Conservation (phyloP, 169 alveolate species). For the Amoebophrya sp. region DNA sequence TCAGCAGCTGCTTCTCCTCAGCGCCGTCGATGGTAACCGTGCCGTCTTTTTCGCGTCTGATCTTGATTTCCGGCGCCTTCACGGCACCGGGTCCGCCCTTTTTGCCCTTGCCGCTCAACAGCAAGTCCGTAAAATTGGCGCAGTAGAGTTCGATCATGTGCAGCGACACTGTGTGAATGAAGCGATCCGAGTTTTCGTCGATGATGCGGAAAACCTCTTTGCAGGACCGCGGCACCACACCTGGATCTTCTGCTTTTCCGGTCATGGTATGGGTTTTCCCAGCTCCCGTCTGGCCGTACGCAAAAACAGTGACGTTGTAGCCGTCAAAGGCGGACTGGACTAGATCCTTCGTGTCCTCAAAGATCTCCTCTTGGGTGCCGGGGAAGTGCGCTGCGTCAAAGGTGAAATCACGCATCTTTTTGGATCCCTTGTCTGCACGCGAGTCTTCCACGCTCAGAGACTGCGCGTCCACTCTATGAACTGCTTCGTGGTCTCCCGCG, state of each 20-base stretch:
- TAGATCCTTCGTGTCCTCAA: conserved; percentile 34
- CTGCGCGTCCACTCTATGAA: neutral
- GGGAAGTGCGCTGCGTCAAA: neutral
- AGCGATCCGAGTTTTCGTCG: neutral
- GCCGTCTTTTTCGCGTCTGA: neutral
- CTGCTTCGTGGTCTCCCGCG: neutral
- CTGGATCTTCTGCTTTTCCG: neutral
- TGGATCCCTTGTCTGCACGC: neutral
- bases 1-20: neutral
- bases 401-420: neutral
- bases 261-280: conserved; percentile 5
- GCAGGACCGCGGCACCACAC: conserved; percentile 12
- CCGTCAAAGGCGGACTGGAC: conserved; percentile 46
- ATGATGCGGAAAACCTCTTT: neutral
- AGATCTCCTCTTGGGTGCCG: neutral
- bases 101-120: neutral
- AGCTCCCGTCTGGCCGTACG: conserved; percentile 7
- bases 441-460: neutral
- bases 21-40: neutral
- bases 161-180: neutral
- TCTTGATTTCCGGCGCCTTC: neutral
- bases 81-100: neutral
- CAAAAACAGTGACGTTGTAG: conserved; percentile 44
- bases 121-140: neutral
- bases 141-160: neutral